Conservation (phyloP, 2,329 filamentous ascomycete genomes). For the Pseudogymnoascus sp. region DNA sequence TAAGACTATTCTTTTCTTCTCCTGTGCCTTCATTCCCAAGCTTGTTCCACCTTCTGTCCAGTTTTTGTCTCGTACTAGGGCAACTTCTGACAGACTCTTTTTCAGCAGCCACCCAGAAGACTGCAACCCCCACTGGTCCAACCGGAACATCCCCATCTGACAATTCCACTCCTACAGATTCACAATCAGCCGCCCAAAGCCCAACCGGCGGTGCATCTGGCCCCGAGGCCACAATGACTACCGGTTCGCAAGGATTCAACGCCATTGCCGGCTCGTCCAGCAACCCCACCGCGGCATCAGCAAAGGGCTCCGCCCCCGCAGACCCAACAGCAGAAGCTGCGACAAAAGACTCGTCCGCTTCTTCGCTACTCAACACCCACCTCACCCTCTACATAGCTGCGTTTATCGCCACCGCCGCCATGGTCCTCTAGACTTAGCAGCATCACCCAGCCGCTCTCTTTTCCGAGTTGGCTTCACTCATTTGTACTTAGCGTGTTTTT, state of each 20-base stretch:
- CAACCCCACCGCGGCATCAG: not conserved
- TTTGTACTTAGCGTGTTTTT: slow-evolving; percentile 6
- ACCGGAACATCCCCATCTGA: not conserved
- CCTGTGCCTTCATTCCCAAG: not conserved
- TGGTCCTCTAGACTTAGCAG: not conserved
- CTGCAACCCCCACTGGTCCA: not conserved
- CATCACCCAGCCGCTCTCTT: not conserved
- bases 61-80: not conserved
- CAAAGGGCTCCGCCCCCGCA: not conserved
- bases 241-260: not conserved
- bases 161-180: not conserved
- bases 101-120: not conserved
- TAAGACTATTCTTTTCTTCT: not conserved
- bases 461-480: not conserved
- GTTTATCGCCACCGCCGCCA: not conserved
- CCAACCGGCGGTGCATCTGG: not conserved
- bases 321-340: not conserved
- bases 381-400: not conserved
- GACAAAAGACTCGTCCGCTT: not conserved
- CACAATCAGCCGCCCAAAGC: not conserved
- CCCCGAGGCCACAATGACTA: not conserved
- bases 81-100: not conserved
- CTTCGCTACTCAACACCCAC: not conserved
- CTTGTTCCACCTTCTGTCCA: not conserved
- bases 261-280: not conserved